Percentiles rank a stretch among this genome's conserved stretches.
These are phyloP conservation scores for Paramecium octaurelia DNA, from an alignment of 73 alveolate species.

Conservation along the genomic window DNA sequence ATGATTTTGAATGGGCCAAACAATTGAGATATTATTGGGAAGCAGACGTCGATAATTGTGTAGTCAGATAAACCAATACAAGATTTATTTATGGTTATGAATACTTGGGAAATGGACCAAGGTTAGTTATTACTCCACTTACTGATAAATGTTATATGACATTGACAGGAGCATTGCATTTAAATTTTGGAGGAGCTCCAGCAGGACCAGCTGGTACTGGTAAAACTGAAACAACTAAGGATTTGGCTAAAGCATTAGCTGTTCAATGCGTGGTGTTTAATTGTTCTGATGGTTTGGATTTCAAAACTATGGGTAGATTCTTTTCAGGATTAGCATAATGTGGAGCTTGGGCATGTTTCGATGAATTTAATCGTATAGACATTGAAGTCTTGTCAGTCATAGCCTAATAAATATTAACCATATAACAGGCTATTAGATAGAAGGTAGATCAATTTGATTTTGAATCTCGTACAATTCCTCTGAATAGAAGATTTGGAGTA, in stretches of 20 bases:
- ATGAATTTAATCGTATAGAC: constrained; percentile 98
- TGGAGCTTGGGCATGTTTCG: constrained; percentile 99
- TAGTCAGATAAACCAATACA: constrained; percentile 95
- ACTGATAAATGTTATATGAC: constrained; percentile 97
- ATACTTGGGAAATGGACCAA: constrained; percentile 95
- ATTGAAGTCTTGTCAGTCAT: constrained; percentile 97
- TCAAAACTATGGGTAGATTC: constrained; percentile 93
- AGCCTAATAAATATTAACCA: constrained; percentile 96
- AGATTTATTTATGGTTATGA: constrained; percentile 92
- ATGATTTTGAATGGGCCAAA: constrained; percentile 97
- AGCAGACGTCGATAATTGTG: constrained; percentile 87
- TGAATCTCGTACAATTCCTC: no score
- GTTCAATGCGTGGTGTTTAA: constrained; percentile 95
- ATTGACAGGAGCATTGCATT: constrained; percentile 93
- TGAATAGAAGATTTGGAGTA: no score
- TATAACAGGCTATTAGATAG: constrained; percentile 90
- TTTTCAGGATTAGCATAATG: constrained; percentile 92
- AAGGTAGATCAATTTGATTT: no score
- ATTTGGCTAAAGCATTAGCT: constrained; percentile 96
- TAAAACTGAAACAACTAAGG: constrained; percentile 96
- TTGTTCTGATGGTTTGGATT: constrained; percentile 95
- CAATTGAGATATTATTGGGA: constrained; percentile 96
- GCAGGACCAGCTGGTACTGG: constrained; percentile 99
- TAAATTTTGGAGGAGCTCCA: constrained; percentile 97
- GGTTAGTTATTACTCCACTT: constrained; percentile 96